Evolutionary conservation across 306 rosid species (phyloP), one percentile per base, ranked within the genome.

Genomic region (Inga oerstediana): DNA sequence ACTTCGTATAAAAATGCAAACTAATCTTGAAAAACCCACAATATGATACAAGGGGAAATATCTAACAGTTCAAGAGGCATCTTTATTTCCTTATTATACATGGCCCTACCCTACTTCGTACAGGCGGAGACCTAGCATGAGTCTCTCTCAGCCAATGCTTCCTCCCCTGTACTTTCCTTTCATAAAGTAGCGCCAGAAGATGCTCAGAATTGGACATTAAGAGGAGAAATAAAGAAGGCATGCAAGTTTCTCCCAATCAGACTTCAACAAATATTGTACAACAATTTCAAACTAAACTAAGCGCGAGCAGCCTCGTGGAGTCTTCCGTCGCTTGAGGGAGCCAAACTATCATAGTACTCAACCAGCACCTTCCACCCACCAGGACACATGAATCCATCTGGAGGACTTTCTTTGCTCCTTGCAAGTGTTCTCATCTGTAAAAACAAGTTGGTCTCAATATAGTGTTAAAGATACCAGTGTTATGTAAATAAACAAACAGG

Each of bases 381-480:
- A 11, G 98, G 98, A 89, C 98, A 97, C 99, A 97, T 97, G 56
- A 97, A 97, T 77, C 99, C 99, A 74, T 92, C 97, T 1, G 99
- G 99, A 58, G 99, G 99, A 81, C 80, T 94, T 87, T 97, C 99
- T 76, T 97, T 94, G 89, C 86, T 94, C 92, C 90, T 89, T 41
- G 98, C 99, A 54, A 97, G 95, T 0, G 92, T 88, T 67, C 98
- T 90, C 99, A 97, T 97, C 99, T 97, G 95, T 46, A 81, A 79
- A 48, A 64, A 35, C 61, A 81, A 19, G n/a, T 49, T 37, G 72
- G 70, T 27, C 8, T 72, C 58, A 2, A 27, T 51, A 37, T 22
- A 72, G 56, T 14, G 19, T 11, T 11, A 10, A 49, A 10, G 17
- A 24, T 27, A 62, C 37, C 37, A 27, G 37, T 11, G 19, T 62